Percentiles rank a stretch among this genome's conserved stretches.
Evolutionary conservation across 257 asterid genomes (phyloP).

Genomic region (Penstemon davidsonii): DNA sequence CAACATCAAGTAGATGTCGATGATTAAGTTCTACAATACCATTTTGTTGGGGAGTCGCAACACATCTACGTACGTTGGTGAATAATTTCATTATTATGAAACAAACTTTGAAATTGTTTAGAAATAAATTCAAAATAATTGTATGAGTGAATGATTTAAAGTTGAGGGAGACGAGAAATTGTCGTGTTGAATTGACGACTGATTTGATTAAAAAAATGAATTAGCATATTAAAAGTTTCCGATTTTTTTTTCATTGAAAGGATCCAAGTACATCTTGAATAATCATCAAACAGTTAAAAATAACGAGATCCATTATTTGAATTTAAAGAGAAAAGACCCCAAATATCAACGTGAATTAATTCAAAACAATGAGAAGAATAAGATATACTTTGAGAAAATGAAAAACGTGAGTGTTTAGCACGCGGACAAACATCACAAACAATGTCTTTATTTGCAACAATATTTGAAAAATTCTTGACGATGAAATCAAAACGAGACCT

Average conservation of each 20-base stretch:
- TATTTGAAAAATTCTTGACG: background rate
- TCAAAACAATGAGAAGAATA: constrained; percentile 3
- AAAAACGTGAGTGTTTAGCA: constrained; percentile 6
- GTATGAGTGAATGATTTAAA: background rate
- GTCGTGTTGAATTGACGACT: constrained; percentile 1
- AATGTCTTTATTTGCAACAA: background rate
- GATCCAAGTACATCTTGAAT: background rate
- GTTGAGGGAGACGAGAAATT: background rate
- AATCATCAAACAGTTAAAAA: constrained; percentile 16
- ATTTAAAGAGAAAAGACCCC: background rate
- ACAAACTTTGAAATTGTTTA: background rate
- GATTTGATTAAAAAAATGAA: background rate
- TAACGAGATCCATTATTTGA: constrained; percentile 10
- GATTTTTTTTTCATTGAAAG: constrained; percentile 9
- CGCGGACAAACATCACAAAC: constrained; percentile 2
- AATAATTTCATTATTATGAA: background rate
- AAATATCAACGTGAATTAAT: constrained; percentile 6
- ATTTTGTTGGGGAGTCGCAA: constrained; percentile 19
- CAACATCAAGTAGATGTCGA: background rate
- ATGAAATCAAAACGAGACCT: background rate
- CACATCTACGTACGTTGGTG: constrained; percentile 7
- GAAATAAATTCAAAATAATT: background rate
- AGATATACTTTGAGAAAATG: constrained; percentile 2
- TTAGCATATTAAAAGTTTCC: constrained; percentile 2
- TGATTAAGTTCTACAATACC: background rate